Conservation (phyloP, 805 yeast genomes). For the Kuraishia ogatae region DNA sequence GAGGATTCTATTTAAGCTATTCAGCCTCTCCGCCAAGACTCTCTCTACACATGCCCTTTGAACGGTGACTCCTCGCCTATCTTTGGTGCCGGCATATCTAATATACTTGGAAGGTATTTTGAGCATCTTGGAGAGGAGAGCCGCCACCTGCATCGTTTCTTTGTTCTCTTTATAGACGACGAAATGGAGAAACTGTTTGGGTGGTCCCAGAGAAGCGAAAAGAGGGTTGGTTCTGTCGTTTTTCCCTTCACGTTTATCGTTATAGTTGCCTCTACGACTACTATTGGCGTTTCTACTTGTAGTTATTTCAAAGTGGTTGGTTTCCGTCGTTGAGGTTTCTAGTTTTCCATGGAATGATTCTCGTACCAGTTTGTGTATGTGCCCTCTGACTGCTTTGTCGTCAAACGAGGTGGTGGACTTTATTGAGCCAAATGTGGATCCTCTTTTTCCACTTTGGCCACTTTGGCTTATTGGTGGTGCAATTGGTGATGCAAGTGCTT, state of each 20-base stretch:
- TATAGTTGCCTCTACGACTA: constrained; percentile 1
- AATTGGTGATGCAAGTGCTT: no score
- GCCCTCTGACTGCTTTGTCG: constrained; percentile 69
- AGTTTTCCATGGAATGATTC: constrained; percentile 63
- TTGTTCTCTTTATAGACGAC: constrained; percentile 88
- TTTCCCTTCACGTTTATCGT: constrained; percentile 27
- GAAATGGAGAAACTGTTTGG: constrained; percentile 62
- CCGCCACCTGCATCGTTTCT: constrained; percentile 95
- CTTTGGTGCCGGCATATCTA: constrained; percentile 92
- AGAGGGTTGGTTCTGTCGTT: constrained; percentile 27
- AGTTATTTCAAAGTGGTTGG: constrained; percentile 57
- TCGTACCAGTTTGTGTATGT: constrained; percentile 70
- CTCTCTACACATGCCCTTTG: constrained; percentile 68
- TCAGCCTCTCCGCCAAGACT: constrained; percentile 66
- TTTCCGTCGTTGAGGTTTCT: constrained; percentile 70
- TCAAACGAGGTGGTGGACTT: constrained; percentile 38
- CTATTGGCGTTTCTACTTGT: constrained; percentile 29
- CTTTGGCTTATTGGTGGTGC: no score
- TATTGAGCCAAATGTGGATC: neutral
- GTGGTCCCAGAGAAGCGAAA: constrained; percentile 68
- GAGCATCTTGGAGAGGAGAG: constrained; percentile 60
- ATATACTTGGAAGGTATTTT: constrained; percentile 64
- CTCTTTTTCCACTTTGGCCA: constrained; percentile 28
- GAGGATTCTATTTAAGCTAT: constrained; percentile 65
- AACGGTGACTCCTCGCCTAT: constrained; percentile 90